Evolutionary conservation across 768 basidiomycete species (phyloP), one percentile per base, ranked within the genome.

Genomic region (Boletus vinaceobasis): DNA sequence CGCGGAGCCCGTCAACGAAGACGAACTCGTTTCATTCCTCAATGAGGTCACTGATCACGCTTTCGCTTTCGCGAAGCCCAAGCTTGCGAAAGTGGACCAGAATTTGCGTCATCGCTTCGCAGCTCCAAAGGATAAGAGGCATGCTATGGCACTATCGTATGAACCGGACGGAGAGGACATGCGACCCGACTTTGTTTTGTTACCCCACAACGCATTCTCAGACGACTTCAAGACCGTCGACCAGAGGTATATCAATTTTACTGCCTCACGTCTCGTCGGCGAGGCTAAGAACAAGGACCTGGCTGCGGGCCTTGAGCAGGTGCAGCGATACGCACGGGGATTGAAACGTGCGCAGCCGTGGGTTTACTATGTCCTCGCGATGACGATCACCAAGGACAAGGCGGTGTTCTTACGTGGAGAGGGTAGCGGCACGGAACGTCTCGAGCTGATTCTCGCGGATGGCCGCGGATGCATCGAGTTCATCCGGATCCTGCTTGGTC

Each of bases 401-500:
- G 23, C 23, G 23, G 23, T 23, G 23, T 23, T 23, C 23, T 23
- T 23, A 4, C 23, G 23, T 23, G 23, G 23, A 23, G 23, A 23
- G 23, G 23, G 23, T 23, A 23, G 23, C 23, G 23, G 23, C 23
- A 23, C 23, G 23, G 23, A 23, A 23, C 23, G 23, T 23, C 23
- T 23, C 2, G 23, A 23, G 23, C 23, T 23, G 23, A 23, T 23
- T 2, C 23, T 23, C 23, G 23, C 23, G 23, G 23, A 23, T 23
- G 23, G 23, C 23, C 23, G 23, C 23, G 53, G 59, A 1, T 48
- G 51, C n/a, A 38, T 58, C 31, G 60, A 63, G 37, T 43, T 63
- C 15, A 50, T 62, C 3, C 57, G 51, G 4, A 38, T 56, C 14
- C n/a, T 63, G 37, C 55, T 62, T 15, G 62, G 60, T 10, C 55